Conservation (phyloP, 306 rosid species). For the Ochetophila trinervis region DNA sequence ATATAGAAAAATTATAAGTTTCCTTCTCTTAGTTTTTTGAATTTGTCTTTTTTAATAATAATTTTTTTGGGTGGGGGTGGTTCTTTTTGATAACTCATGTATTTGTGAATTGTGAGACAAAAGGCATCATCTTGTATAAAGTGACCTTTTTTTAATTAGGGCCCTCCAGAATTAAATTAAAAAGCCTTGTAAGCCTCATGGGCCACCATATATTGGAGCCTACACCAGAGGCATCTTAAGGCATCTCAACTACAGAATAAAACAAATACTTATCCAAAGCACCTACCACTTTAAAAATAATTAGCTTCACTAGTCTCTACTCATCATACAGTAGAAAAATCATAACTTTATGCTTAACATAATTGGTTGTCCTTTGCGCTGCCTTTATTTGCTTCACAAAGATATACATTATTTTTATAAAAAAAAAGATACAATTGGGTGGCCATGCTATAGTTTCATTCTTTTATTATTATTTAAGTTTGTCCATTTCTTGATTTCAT, state of each 20-base stretch:
- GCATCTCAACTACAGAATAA: neutral
- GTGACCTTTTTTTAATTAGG: constrained; percentile 5
- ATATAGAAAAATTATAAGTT: neutral
- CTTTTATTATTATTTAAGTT: neutral
- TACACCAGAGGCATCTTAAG: neutral
- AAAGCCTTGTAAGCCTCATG: neutral
- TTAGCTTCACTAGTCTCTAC: constrained; percentile 1
- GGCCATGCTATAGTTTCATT: neutral
- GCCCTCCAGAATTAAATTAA: neutral
- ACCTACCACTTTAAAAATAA: constrained; percentile 14
- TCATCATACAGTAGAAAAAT: neutral
- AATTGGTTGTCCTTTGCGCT: constrained; percentile 3
- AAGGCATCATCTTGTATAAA: neutral
- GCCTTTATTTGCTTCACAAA: neutral
- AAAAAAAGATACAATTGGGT: no score
- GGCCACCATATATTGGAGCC: neutral
- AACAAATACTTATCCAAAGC: constrained; percentile 13
- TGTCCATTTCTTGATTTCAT: neutral
- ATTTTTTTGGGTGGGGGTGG: neutral
- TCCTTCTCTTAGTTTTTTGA: no score
- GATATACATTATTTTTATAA: neutral
- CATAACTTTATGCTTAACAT: constrained; percentile 8
- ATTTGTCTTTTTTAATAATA: no score
- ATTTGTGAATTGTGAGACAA: neutral
- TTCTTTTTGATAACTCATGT: neutral